Evolutionary conservation across 2,329 filamentous ascomycete species (phyloP).

Genomic region (Alternaria ethzedia): DNA sequence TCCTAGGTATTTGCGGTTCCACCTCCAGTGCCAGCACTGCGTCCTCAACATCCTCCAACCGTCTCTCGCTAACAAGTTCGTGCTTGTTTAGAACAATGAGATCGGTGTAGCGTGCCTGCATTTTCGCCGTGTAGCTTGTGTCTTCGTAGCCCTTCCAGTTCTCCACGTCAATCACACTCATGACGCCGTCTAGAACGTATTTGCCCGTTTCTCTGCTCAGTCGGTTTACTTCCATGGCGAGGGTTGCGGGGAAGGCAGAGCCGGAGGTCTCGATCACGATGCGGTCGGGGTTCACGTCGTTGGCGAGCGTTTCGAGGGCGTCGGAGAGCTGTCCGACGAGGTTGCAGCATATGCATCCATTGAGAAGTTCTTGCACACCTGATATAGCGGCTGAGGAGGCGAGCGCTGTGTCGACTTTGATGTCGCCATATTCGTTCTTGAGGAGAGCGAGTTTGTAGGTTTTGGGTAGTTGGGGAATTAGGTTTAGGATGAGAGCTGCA

Average conservation of each 20-base stretch:
- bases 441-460: conserved; percentile 92
- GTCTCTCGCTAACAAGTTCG: conserved; percentile 75
- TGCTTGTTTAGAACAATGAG: conserved; percentile 93
- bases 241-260: conserved; percentile 79
- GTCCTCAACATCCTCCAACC: conserved; percentile 79
- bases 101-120: conserved; percentile 90
- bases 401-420: conserved; percentile 91
- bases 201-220: conserved; percentile 71
- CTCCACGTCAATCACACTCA: conserved; percentile 91
- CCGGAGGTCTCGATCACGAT: conserved; percentile 95
- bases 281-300: conserved; percentile 70
- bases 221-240: conserved; percentile 89
- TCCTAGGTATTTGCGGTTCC: conserved; percentile 74
- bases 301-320: conserved; percentile 76
- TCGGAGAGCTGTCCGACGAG: conserved; percentile 88
- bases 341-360: conserved; percentile 99
- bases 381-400: conserved; percentile 82
- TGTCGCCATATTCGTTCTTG: conserved; percentile 97
- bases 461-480: conserved; percentile 85
- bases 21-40: conserved; percentile 80
- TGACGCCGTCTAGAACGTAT: conserved; percentile 84
- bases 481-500: conserved; percentile 80
- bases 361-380: conserved; percentile 89
- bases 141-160: conserved; percentile 95
- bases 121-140: conserved; percentile 83